Base-by-base conservation (phyloP, 495 filamentous ascomycete species). In the Haplographium delicatum region DNA sequence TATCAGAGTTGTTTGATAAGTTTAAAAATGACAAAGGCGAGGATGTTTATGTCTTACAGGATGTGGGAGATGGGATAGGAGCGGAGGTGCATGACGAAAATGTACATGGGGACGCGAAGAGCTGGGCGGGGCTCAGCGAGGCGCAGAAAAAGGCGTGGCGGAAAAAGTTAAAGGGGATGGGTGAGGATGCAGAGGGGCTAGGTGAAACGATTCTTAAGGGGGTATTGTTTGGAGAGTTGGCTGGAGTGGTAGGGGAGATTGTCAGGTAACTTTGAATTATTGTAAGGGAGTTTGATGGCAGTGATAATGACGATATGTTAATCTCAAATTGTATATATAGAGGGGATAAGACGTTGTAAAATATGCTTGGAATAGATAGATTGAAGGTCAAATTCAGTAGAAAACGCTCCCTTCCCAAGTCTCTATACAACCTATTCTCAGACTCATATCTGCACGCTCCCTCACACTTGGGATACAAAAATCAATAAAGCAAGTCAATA, bases 141-240 rank as follows among this genome's bases (percentile, higher is more conserved):
- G 57, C 71, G 33, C 78, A 91, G 64, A 75, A 75, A 56, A 63
- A 71, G 40, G 57, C 63, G 11, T 95, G 89, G 89, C 87, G 83
- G 70, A 63, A 73, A 54, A 75, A 72, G 57, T 68, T 95, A 33
- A 73, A 73, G 50, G 69, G 79, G 49, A 82, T 86, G 2, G 89
- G 88, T 4, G 73, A 88, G 44, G 91, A 87, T 87, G 72, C 75
- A 4, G 76, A 77, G 47, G 77, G 77, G 30, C 77, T 90, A 66
- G 85, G 85, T 1, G 86, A 89, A 66, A 74, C 72, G 26, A 75
- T 93, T 10, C 73, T 93, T 28, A 75, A 82, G 63, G 81, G 85
- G 5, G 73, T 95, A 5, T 64, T 94, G 38, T 94, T 94, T 68
- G 75, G 80, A 18, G 77, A 88, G 66, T 75, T 83, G 18, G 62